Evolutionary conservation across 2,329 filamentous ascomycete species (phyloP), one percentile per base, ranked within the genome.

Genomic region (Corinectria fuckeliana): DNA sequence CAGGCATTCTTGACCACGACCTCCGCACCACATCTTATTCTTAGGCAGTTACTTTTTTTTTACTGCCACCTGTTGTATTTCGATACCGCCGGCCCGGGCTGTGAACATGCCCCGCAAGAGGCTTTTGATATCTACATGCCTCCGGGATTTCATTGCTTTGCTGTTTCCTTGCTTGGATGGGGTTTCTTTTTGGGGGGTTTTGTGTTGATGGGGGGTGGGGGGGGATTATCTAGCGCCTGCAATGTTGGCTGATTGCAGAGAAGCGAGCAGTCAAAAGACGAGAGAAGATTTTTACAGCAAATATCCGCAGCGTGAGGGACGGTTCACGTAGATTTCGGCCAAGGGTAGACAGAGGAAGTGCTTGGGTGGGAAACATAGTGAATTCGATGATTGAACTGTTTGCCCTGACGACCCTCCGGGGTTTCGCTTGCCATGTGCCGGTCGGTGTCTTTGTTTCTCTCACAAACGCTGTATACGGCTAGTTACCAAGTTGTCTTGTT

Each of bases 51-150:
- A 36, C 50, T 41, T 36, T 21, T 14, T 30, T 36, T 42, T 45
- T 53, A 36, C 47, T 53, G 48, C 38, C 47, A 28, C 50, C 49
- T 30, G 51, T 59, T 64, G 56, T 56, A 58, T 51, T 68, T 61
- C 55, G 41, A 53, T 56, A 58, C 36, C 56, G 59, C 58, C 45
- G 53, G 50, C 28, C 50, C 44, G 49, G 61, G 44, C 48, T 41
- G 44, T 38, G 21, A 41, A 50, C 25, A 62, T 61, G 44, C n/a
- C 11, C 30, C 50, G 36, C 39, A 57, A 48, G 26, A 51, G 48
- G 57, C 58, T 51, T 45, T 58, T 56, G 54, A 60, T 66, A 48
- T 64, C 41, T 55, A n/a, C 25, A 28, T 45, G 30, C 30, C 18
- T 23, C 51, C 44, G 57, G 13, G n/a, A 45, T 56, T 34, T 36